A percentile compares a stretch with the other conserved stretches of the same genome.
Conservation (phyloP, 768 basidiomycete genomes). For the Podaxis carcinomalis region DNA sequence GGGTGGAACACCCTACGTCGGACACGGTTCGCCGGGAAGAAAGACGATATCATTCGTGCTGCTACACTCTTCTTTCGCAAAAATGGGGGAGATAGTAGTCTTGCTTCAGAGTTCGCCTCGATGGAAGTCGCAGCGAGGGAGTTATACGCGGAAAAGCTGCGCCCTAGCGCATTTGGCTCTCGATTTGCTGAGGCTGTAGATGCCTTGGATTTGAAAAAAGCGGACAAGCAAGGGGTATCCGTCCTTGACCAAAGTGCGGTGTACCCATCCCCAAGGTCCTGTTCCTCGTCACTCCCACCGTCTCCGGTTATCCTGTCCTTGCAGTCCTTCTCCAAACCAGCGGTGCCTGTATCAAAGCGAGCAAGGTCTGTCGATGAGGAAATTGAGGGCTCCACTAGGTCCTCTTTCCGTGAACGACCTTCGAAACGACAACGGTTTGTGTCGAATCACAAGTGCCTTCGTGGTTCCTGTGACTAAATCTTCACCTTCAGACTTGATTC, state of each 20-base stretch:
- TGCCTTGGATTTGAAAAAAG: neutral
- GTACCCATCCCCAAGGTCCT: neutral
- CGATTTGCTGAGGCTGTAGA: neutral
- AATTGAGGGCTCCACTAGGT: neutral
- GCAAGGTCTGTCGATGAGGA: neutral
- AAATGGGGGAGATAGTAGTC: neutral
- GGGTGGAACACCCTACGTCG: constrained; percentile 46
- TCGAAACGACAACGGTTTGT: neutral
- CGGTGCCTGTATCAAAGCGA: neutral
- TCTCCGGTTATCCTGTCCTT: neutral
- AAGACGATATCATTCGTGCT: constrained; percentile 30
- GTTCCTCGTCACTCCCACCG: neutral
- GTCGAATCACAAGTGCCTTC: neutral
- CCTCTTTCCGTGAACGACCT: neutral
- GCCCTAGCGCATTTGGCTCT: neutral
- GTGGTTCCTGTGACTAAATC: neutral
- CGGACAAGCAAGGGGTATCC: fast-evolving
- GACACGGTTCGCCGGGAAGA: constrained; percentile 26
- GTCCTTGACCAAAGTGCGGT: neutral
- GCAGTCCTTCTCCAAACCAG: neutral
- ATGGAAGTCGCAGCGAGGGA: neutral
- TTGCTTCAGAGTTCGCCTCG: neutral
- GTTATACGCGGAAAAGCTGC: neutral
- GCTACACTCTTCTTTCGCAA: constrained; percentile 30
- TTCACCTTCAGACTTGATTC: neutral